Conservation (phyloP, 2,329 filamentous ascomycete genomes). For the Orbilia quercus region DNA sequence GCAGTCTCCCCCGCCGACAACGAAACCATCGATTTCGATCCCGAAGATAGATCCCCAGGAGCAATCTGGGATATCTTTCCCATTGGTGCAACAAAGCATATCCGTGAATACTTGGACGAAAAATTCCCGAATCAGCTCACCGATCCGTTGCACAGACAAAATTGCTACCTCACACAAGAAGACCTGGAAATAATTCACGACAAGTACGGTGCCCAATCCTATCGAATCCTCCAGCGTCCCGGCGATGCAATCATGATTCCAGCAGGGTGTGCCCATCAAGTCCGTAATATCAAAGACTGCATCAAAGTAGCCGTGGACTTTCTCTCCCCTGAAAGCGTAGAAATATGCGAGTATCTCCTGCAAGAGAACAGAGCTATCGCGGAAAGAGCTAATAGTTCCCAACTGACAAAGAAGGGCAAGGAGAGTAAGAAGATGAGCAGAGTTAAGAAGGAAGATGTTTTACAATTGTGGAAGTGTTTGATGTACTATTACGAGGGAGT, state of each 20-base stretch:
- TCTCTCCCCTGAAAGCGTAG: slow-evolving; percentile 58
- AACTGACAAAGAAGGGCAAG: slow-evolving; percentile 44
- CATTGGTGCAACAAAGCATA: slow-evolving; percentile 53
- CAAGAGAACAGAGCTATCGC: slow-evolving; percentile 57
- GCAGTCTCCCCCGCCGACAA: slow-evolving; percentile 44
- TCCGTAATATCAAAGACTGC: slow-evolving; percentile 59
- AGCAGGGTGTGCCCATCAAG: slow-evolving; percentile 60
- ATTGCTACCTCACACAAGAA: slow-evolving; percentile 59
- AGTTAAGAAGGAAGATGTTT: slow-evolving; percentile 60
- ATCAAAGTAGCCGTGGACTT: slow-evolving; percentile 61
- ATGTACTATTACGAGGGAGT: slow-evolving; percentile 54
- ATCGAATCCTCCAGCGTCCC: slow-evolving; percentile 59
- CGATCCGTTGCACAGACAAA: slow-evolving; percentile 60
- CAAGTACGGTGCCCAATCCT: slow-evolving; percentile 54
- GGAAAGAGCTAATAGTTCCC: slow-evolving; percentile 36
- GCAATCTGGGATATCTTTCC: slow-evolving; percentile 61
- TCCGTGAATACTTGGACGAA: slow-evolving; percentile 59
- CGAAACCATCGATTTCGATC: slow-evolving; percentile 10
- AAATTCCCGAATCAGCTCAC: slow-evolving; percentile 37
- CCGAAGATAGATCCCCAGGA: slow-evolving; percentile 44
- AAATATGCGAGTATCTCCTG: slow-evolving; percentile 57
- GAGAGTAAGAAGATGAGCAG: slow-evolving; percentile 40
- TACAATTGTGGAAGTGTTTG: slow-evolving; percentile 60
- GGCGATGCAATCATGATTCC: slow-evolving; percentile 61
- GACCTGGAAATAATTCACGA: slow-evolving; percentile 56